Conservation (phyloP, 441 rosid genomes). For the Jatropha podagrica region DNA sequence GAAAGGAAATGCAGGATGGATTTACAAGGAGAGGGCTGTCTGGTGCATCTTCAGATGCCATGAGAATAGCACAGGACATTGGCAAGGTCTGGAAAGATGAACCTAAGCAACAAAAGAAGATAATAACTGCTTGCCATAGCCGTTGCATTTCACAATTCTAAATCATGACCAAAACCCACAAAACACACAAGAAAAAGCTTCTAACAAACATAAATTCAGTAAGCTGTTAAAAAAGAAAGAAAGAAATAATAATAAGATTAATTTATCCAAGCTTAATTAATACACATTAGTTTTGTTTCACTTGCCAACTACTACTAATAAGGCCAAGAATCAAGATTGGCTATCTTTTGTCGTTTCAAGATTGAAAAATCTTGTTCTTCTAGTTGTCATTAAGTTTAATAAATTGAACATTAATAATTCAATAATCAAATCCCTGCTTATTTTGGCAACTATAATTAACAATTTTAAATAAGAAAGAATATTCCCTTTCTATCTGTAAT, state of each 20-base stretch:
- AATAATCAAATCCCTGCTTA: no score
- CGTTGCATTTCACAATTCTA: conserved; percentile 77
- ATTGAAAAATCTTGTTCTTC: no score
- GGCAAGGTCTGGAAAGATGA: conserved; percentile 66
- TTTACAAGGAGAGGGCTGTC: conserved; percentile 70
- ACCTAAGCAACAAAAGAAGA: conserved; percentile 54
- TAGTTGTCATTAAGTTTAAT: no score
- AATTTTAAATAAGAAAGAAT: background rate
- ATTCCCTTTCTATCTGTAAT: no score
- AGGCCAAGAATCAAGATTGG: no score
- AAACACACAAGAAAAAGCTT: background rate
- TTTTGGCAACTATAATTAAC: conserved; percentile 6
- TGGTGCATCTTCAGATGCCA: conserved; percentile 72
- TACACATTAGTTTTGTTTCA: no score
- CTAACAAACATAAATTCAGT: conserved; percentile 9
- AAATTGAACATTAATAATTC: no score
- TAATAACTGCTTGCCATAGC: conserved; percentile 20
- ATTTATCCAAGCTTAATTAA: background rate
- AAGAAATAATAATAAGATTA: no score
- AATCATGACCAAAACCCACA: conserved; percentile 10
- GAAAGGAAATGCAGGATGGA: conserved; percentile 32
- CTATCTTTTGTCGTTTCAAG: no score
- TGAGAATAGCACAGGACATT: conserved; percentile 64
- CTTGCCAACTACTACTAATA: no score
- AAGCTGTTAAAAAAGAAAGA: conserved; percentile 11